Percentiles rank a stretch among this genome's conserved stretches.
phyloP scores from a whole-genome alignment of 805 yeast species.

The Phaffomyces antillensis region DNA sequence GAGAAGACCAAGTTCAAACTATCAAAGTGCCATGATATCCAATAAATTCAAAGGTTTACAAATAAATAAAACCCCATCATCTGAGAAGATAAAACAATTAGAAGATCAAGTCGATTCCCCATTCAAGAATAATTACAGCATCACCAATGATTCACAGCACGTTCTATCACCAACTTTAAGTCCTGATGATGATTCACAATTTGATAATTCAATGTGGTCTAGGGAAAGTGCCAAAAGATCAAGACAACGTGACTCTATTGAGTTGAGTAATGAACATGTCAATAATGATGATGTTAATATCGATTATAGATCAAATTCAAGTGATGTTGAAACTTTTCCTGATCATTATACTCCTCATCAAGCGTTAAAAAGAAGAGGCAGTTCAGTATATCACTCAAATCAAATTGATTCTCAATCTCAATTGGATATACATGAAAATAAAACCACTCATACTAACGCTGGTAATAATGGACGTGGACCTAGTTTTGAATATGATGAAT shows the following conservation, averaged over 20 bases:
- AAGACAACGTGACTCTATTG: slow-evolving; percentile 9
- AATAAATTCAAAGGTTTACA: slow-evolving; percentile 1
- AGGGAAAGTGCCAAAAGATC: slow-evolving; percentile 7
- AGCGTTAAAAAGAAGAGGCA: neutral
- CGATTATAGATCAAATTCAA: neutral
- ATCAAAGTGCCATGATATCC: slow-evolving; percentile 1
- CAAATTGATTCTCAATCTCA: neutral
- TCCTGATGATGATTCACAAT: neutral
- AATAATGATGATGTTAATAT: slow-evolving; percentile 5
- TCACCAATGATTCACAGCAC: neutral
- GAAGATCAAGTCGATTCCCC: neutral
- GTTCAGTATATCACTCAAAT: slow-evolving; percentile 7
- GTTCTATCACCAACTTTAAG: neutral
- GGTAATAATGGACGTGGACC: neutral
- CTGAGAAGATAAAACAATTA: neutral
- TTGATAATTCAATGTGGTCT: slow-evolving; percentile 6
- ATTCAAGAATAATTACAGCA: slow-evolving; percentile 1
- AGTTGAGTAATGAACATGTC: neutral
- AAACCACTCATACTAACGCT: neutral
- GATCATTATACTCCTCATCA: neutral
- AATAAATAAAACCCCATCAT: slow-evolving; percentile 2
- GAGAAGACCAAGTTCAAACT: slow-evolving; percentile 7
- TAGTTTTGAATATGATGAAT: slow-evolving; percentile 19
- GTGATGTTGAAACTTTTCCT: neutral
- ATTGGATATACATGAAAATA: neutral